These are phyloP conservation scores for Fomitopsis pinicola DNA, from an alignment of 1,284 basidiomycete genomes.

Conservation along the genomic window DNA sequence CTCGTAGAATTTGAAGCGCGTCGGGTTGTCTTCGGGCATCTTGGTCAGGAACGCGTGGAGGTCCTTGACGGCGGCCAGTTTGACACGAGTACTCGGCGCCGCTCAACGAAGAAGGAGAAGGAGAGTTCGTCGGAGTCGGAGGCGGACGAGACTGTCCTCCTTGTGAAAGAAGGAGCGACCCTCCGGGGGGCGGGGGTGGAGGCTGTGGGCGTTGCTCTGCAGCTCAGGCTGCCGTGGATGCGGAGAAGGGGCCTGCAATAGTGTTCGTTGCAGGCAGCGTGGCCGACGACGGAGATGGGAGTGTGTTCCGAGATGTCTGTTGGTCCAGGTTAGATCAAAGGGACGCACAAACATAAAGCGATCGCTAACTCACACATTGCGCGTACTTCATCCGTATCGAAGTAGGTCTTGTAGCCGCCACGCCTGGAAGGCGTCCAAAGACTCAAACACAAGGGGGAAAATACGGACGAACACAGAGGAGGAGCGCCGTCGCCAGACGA, in stretches of 20 bases:
- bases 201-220: neutral
- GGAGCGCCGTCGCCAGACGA: constrained; percentile 33
- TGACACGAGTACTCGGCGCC: too few species aligned
- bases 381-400: constrained; percentile 72
- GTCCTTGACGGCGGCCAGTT: constrained; percentile 12
- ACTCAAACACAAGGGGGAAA: constrained; percentile 55
- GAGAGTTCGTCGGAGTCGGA: too few species aligned
- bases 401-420: constrained; percentile 82
- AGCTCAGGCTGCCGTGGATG: constrained; percentile 3
- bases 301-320: constrained; percentile 72
- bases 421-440: constrained; percentile 60
- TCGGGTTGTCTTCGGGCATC: constrained; percentile 11
- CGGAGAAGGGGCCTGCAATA: constrained; percentile 21
- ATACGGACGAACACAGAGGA: constrained; percentile 47
- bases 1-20: constrained; percentile 26
- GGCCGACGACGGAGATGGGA: constrained; percentile 25
- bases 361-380: constrained; percentile 61
- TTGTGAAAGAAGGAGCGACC: too few species aligned
- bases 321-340: neutral
- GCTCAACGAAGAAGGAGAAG: too few species aligned
- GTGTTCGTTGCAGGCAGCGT: constrained; percentile 14
- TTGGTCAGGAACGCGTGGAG: constrained; percentile 11
- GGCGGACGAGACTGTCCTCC: too few species aligned
- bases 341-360: neutral
- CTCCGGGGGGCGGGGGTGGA: constrained; percentile 11